Conservation (phyloP, 2,329 filamentous ascomycete genomes). For the Leptosphaerulina australis region DNA sequence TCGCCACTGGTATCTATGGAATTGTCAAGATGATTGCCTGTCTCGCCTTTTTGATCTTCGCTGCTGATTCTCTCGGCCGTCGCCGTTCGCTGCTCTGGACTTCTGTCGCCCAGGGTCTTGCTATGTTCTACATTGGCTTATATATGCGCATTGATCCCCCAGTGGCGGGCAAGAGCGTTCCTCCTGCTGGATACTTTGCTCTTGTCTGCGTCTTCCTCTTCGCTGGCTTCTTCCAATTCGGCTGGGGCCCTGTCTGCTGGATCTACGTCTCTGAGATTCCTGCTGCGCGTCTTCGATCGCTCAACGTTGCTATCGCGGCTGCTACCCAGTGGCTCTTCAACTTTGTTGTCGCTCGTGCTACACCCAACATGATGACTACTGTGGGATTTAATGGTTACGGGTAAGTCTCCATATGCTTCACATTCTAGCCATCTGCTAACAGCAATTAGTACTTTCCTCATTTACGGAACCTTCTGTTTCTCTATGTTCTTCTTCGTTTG, state of each 20-base stretch:
- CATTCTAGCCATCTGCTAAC: constrained; percentile 9
- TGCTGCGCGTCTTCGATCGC: constrained; percentile 66
- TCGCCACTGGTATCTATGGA: constrained; percentile 76
- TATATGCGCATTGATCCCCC: constrained; percentile 70
- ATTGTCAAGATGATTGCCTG: constrained; percentile 72
- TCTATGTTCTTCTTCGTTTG: constrained; percentile 69
- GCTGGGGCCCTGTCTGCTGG: constrained; percentile 75
- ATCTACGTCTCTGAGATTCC: constrained; percentile 75
- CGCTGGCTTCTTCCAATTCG: constrained; percentile 66
- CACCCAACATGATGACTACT: constrained; percentile 69
- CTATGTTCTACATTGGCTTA: constrained; percentile 74
- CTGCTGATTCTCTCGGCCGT: constrained; percentile 72
- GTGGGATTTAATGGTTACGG: constrained; percentile 58
- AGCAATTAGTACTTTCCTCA: constrained; percentile 66
- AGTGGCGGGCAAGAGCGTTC: constrained; percentile 59
- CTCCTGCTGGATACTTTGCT: constrained; percentile 71
- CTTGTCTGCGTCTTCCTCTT: constrained; percentile 76
- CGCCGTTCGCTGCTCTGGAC: constrained; percentile 68
- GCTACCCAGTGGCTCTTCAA: constrained; percentile 73
- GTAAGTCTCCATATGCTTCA: constrained; percentile 34
- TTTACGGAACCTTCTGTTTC: constrained; percentile 70
- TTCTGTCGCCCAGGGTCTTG: constrained; percentile 64
- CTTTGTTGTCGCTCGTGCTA: constrained; percentile 71
- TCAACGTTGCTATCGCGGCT: constrained; percentile 72
- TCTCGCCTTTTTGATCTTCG: constrained; percentile 68